Percentiles rank a stretch among this genome's conserved stretches.
phyloP scores from a whole-genome alignment of 1,284 basidiomycete species.

The Austroboletus rostrupii region DNA sequence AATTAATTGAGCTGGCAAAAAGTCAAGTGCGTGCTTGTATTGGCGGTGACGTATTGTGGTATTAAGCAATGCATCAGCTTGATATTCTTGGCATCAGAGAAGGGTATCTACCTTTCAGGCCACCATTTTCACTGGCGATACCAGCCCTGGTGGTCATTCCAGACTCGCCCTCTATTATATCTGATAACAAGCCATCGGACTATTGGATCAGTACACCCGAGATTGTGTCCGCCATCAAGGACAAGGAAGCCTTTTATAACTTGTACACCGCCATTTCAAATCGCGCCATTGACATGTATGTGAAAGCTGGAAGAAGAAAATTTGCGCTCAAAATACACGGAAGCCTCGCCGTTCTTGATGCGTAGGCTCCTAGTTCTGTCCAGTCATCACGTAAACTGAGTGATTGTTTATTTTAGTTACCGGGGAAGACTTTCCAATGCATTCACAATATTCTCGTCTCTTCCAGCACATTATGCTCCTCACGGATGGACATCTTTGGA shows the following conservation, averaged over 20 bases:
- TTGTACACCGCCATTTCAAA: constrained; percentile 74
- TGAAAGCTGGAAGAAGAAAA: constrained; percentile 74
- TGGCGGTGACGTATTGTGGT: neutral
- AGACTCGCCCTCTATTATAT: constrained; percentile 10
- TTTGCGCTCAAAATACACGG: constrained; percentile 83
- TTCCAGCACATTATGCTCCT: constrained; percentile 80
- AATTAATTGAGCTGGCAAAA: constrained; percentile 78
- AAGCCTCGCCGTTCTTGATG: constrained; percentile 79
- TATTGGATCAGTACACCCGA: constrained; percentile 58
- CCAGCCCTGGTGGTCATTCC: constrained; percentile 17
- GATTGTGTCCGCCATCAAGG: constrained; percentile 58
- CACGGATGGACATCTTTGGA: constrained; percentile 77
- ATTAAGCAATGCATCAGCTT: constrained; percentile 47
- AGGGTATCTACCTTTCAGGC: constrained; percentile 65
- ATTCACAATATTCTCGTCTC: constrained; percentile 65
- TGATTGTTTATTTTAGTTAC: constrained; percentile 43
- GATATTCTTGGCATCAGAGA: constrained; percentile 74
- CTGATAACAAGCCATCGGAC: constrained; percentile 28
- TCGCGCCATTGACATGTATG: constrained; percentile 79
- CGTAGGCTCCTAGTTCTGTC: constrained; percentile 48
- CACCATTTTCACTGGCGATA: constrained; percentile 64
- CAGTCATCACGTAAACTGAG: constrained; percentile 12
- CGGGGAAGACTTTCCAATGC: constrained; percentile 61
- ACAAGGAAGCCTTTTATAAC: constrained; percentile 64
- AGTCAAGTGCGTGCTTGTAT: constrained; percentile 55